Evolutionary conservation across 306 rosid genomes (phyloP), one percentile per base, ranked within the genome.

Genomic region (Casuarina glauca): DNA sequence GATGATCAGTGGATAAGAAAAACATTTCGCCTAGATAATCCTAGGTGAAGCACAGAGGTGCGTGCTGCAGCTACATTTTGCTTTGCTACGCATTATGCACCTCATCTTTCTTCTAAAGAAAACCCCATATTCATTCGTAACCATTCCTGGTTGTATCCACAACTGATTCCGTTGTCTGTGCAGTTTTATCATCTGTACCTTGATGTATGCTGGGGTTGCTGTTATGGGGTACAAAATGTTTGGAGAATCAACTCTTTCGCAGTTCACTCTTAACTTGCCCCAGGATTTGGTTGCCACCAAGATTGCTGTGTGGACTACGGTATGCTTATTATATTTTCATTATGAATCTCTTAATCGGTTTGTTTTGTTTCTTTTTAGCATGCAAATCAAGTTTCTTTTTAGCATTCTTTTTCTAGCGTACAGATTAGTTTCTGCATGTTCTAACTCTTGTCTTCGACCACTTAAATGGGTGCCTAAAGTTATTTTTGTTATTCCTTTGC

Each of bases 251-350:
- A 88, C 77, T 49, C 54, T 58, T 50, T 96, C 99, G 36, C 99
- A 96, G 78, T 96, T 93, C 86, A 96, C 99, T 55, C 99, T 96
- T 71, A 93, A 96, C 89, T 66, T 96, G 89, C 99, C 99, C 64
- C 89, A 84, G 42, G 81, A 91, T 60, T 81, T 93, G 79, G 94
- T 91, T 62, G 98, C 96, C 50, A 86, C 94, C 78, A 96, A 96
- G 89, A 88, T 96, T 54, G 98, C 99, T 46, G 85, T 96, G 51
- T 96, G 99, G 99, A 93, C 98, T 67, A 96, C 99, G 94, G 99
- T 95, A 91, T 69, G 83, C 57, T 26, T 53, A 44, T 78, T 68
- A 72, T 42, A 70, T 74, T 76, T 69, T 78, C 70, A 72, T 51
- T 44, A 49, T 42, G 3, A 8, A 38, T 70, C 26, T 67, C 15